phyloP scores from a whole-genome alignment of 2,329 filamentous ascomycete species.

The Chalaropsis thielavioides region DNA sequence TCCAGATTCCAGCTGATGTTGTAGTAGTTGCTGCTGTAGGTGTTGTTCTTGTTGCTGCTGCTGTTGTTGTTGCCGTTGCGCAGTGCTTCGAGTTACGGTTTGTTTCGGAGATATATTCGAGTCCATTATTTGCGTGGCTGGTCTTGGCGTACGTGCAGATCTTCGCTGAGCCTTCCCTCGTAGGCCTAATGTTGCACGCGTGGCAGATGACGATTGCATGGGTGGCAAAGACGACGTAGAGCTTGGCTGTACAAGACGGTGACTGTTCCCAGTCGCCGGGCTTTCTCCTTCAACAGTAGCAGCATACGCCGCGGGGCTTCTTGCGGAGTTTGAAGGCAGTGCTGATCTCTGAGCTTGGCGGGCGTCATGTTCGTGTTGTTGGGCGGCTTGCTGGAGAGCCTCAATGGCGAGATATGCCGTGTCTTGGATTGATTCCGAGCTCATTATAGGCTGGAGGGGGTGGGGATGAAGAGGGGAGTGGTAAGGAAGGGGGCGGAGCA shows the following conservation, averaged over 20 bases:
- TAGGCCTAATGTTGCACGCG: neutral
- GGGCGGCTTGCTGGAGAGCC: neutral
- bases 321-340: neutral
- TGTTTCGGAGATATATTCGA: neutral
- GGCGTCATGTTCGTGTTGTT: neutral
- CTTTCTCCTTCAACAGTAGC: neutral
- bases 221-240: neutral
- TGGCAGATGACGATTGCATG: neutral
- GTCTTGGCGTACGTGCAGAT: neutral
- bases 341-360: neutral
- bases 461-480: neutral
- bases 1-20: neutral
- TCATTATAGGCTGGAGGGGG: neutral
- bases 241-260: neutral
- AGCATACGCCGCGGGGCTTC: neutral
- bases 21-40: neutral
- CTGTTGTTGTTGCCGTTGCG: neutral
- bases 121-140: neutral
- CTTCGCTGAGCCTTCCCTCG: neutral
- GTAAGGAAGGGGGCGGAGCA: neutral
- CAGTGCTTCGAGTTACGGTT: neutral
- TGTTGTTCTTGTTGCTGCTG: neutral
- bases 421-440: neutral
- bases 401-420: neutral
- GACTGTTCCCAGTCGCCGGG: neutral